Base-by-base conservation (phyloP, 345 rosid genomes). In the Corymbia maculata region DNA sequence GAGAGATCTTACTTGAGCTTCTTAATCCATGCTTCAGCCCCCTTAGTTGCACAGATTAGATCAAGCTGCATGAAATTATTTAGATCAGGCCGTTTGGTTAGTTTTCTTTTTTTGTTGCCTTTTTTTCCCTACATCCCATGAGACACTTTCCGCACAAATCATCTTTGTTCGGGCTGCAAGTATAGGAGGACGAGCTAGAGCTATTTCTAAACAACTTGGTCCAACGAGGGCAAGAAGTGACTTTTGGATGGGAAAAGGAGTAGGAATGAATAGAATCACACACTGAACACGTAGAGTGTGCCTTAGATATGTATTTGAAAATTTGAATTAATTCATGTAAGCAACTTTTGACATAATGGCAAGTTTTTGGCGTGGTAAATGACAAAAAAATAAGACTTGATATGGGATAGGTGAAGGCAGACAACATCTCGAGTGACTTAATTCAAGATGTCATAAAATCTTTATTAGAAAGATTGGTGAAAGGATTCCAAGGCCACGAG, bases 21-120 rank as follows among this genome's bases (percentile, higher is more conserved):
- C 85, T 92, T 93, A 88, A 97, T 90, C 99, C 99, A 97, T 57
- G 99, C 96, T 94, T 96, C 95, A 53, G 96, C 92, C 44, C 99
- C 99, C 90, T 91, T 95, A 86, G 98, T 95, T 90, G 98, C 90
- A 91, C 99, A 97, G 28, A 96, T 96, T 26, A 96, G 87, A 94
- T 97, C 99, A 90, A 96, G 94, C 99, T 96, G 89, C 90, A 57
- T 13, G 50, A 12, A 30, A 30, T 15, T 15, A 89, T 24, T 52
- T 55, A 44, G 9, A 51, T 66, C 32, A 85, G n/a, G 42, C 44
- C 42, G 24, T 24, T 64, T n/a, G 19, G 75, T 64, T 64, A 64
- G 36, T n/a, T 64, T 64, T 64, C 2, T 3, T 64, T 64, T 13
- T 12, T n/a, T n/a, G n/a, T n/a, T n/a, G n/a, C n/a, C n/a, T n/a